Base-by-base conservation (phyloP, 306 rosid species). In the Oemleria cerasiformis region DNA sequence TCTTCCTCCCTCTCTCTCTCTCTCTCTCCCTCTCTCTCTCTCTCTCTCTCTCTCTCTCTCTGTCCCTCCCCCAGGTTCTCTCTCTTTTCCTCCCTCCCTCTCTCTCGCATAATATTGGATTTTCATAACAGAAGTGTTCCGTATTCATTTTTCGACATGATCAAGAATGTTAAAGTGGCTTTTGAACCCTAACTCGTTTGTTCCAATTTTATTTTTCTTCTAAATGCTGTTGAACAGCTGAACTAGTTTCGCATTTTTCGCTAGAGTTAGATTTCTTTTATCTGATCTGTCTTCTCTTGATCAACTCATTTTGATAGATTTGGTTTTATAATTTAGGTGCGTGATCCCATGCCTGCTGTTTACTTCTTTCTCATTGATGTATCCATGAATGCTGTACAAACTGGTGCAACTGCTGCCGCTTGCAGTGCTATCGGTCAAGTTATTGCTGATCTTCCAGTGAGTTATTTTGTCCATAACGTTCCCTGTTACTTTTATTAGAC, bases 361-460 rank as follows among this genome's bases (percentile, higher is more conserved):
- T 94, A 86, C 81, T 94, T 94, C 81, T 94, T 91, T 79, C 97
- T 94, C 77, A 80, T 94, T 38, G 99, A 94, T 86, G 99, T 91
- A 57, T 91, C 99, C 66, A 87, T 89, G 96, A 94, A 94, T 78
- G 95, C 99, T 54, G 78, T 94, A 68, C 97, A 94, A 86, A 94
- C 95, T 80, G 99, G 99, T 81, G 99, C 99, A 60, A 82, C 99
- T 61, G 99, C 92, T 75, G 99, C 99, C 77, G 99, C 99, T 67
- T 94, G 99, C 95, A 86, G 95, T 87, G 97, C 96, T 77, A 91
- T 94, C 77, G 81, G 66, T 85, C 97, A 89, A 94, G 97, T 94
- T 76, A 89, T 94, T 78, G 36, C 84, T 15, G 99, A 94, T 77
- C 90, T 94, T 77, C 96, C 97, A 69, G 99, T 94, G 89, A 94